Base-by-base conservation (phyloP, 805 yeast genomes). In the Ogataea paraovalis region DNA sequence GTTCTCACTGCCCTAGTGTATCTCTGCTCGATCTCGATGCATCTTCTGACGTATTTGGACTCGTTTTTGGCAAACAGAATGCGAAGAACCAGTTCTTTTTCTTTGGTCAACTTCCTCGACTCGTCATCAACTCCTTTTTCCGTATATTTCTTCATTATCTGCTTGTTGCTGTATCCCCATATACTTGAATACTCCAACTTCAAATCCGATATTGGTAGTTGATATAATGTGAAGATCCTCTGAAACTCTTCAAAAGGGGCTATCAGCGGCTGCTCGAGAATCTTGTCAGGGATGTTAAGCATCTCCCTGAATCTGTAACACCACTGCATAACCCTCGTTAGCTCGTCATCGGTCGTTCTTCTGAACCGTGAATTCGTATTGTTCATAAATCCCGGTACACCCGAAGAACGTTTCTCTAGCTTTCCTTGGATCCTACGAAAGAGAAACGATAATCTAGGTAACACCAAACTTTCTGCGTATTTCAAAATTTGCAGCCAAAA, bases 401-500 rank as follows among this genome's bases (percentile, higher is more conserved):
- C 44, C 2, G 55, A 48, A 3, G 50, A n/a, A 10, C 54, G 51
- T 36, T 53, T 55, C 43, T 55, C 50, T 25, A 55, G 45, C n/a
- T 54, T 47, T 2, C 50, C 43, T 28, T 50, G 53, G 45, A 50
- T 52, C 42, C 46, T 65, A 65, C 28, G 68, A 70, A 57, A 75
- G 68, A 12, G 44, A 34, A 50, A 48, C 19, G 82, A 74, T 27
- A 89, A 63, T 19, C 87, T 80, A 0, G 98, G 98, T 5, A 92
- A 66, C 3, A 90, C 62, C 16, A 92, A 68, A 34, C 73, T 75
- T 57, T 89, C 96, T 1, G 92, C 85, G 21, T 82, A 73, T 2
- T 71, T 66, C 7, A 92, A 70, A 2, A 89, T 80, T 12, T 80
- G 81, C n/a, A 70, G 68, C 98, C 98, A 92, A 0, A 92, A 79